Evolutionary conservation across 2,329 filamentous ascomycete genomes (phyloP).

Genomic region (Plectosphaerella sp.): DNA sequence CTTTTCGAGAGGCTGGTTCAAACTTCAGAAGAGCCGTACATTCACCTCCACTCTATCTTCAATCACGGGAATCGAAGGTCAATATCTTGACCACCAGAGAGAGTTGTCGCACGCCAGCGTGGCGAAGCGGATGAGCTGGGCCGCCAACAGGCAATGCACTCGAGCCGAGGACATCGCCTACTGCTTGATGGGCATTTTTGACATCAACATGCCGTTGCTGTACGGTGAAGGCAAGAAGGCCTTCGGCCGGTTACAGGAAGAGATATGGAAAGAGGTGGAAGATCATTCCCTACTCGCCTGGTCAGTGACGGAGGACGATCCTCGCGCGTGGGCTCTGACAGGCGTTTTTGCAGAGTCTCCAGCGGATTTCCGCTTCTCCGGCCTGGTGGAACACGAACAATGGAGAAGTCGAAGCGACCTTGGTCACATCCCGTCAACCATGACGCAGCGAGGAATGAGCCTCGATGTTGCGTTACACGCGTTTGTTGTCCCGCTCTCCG

Average conservation of each 20-base stretch:
- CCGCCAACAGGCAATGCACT: slow-evolving; percentile 16
- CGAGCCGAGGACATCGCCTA: slow-evolving; percentile 24
- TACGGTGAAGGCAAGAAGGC: slow-evolving; percentile 25
- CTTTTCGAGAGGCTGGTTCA: slow-evolving; percentile 6
- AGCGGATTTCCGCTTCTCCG: neutral
- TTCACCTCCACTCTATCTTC: slow-evolving; percentile 16
- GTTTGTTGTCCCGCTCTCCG: too few species aligned
- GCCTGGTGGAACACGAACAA: neutral
- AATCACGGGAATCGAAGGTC: slow-evolving; percentile 20
- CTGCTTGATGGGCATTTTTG: slow-evolving; percentile 25
- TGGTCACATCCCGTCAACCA: neutral
- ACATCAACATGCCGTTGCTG: slow-evolving; percentile 24
- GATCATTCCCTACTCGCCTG: slow-evolving; percentile 29
- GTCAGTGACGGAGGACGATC: slow-evolving; percentile 8
- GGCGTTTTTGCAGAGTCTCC: neutral
- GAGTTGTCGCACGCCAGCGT: slow-evolving; percentile 3
- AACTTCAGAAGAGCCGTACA: neutral
- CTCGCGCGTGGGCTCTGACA: neutral
- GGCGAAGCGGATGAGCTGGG: slow-evolving; percentile 25
- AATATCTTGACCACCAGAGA: slow-evolving; percentile 1
- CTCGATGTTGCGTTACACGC: neutral
- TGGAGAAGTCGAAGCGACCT: neutral
- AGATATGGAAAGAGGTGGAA: slow-evolving; percentile 20
- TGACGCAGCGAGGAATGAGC: neutral
- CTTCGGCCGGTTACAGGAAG: slow-evolving; percentile 15